Percentiles rank a stretch among this genome's conserved stretches.
Evolutionary conservation across 441 rosid species (phyloP).

Genomic region (Lepidium campestre): DNA sequence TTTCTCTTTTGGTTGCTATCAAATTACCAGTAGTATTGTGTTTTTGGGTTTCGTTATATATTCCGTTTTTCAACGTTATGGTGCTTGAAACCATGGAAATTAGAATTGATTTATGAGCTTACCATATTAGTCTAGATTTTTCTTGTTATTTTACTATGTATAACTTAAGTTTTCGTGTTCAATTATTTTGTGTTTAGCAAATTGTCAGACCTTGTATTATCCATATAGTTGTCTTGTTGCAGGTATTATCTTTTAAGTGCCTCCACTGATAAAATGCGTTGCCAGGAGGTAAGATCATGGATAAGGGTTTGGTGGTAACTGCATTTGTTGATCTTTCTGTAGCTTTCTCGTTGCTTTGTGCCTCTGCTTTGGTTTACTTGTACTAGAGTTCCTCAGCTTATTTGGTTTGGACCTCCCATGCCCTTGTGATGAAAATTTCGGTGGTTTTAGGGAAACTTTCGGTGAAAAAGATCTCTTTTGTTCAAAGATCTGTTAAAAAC

Average conservation of each 20-base stretch:
- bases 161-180: too few species aligned
- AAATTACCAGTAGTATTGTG: not conserved
- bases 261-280: conserved; percentile 25
- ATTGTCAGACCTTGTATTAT: not conserved
- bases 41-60: not conserved
- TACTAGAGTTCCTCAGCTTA: conserved; percentile 50
- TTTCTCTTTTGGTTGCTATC: not conserved
- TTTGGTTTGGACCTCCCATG: conserved; percentile 61
- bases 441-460: conserved; percentile 36
- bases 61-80: not conserved
- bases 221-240: not conserved
- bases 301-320: conserved; percentile 53
- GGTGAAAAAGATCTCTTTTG: conserved; percentile 33
- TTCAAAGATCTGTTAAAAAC: conserved; percentile 41
- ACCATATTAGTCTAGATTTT: not conserved
- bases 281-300: conserved; percentile 52
- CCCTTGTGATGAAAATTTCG: conserved; percentile 60
- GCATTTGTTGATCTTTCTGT: conserved; percentile 67
- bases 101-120: not conserved
- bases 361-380: conserved; percentile 46
- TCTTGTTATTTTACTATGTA: not conserved
- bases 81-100: not conserved
- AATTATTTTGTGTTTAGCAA: not conserved
- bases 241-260: not conserved
- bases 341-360: conserved; percentile 49